These are phyloP conservation scores for Hibiscus tridactylites DNA, from an alignment of 345 rosid genomes.

Conservation along the genomic window DNA sequence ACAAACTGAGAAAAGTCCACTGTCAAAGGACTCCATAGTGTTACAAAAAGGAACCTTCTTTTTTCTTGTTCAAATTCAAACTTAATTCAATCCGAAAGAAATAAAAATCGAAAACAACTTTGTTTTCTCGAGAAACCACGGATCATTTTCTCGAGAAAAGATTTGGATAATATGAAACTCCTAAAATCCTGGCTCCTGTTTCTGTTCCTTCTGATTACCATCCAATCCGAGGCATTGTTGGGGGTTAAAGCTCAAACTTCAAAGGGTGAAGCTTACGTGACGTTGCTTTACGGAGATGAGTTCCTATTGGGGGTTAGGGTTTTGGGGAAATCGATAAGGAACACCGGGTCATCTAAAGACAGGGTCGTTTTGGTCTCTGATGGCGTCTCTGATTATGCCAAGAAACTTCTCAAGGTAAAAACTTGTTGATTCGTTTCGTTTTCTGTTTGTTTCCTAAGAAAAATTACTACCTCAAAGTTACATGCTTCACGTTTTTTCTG, in stretches of 20 bases:
- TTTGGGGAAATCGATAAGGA: conserved; percentile 78
- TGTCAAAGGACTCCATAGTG: too few species aligned
- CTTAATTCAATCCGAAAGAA: too few species aligned
- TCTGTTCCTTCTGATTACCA: conserved; percentile 23
- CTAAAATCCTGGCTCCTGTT: conserved; percentile 24
- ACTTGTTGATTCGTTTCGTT: background rate
- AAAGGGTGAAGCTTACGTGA: conserved; percentile 63
- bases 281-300: conserved; percentile 90
- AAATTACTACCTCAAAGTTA: background rate
- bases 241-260: conserved; percentile 24
- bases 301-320: conserved; percentile 91
- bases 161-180: conserved; percentile 16
- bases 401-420: conserved; percentile 49
- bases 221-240: conserved; percentile 25
- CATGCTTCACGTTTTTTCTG: background rate
- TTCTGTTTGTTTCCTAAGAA: background rate
- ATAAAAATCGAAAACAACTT: too few species aligned
- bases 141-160: too few species aligned
- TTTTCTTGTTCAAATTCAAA: too few species aligned
- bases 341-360: conserved; percentile 68
- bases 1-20: too few species aligned
- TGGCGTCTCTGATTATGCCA: conserved; percentile 76
- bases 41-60: too few species aligned
- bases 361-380: conserved; percentile 91
- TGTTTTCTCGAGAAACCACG: too few species aligned